These are phyloP conservation scores for Pichia sp. DNA, from an alignment of 1,139 yeast genomes.

Conservation along the genomic window DNA sequence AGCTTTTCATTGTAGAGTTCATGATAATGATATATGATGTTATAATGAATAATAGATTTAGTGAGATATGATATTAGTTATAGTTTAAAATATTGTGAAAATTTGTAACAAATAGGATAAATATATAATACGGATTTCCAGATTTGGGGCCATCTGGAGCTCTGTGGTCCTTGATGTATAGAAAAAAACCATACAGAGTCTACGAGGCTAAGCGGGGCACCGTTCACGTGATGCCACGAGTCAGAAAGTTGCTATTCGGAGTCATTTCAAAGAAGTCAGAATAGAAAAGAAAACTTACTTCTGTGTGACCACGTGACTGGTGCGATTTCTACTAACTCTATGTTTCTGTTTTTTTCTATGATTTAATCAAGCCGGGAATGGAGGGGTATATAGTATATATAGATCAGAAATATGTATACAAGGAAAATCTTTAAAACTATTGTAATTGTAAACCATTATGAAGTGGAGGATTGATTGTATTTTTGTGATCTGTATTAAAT, in stretches of 20 bases:
- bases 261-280: not conserved
- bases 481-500: not conserved
- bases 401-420: not conserved
- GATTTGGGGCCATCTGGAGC: too few relatives aligned
- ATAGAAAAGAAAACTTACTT: too few relatives aligned
- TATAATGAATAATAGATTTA: not conserved
- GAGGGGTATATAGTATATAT: not conserved
- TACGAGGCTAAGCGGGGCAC: too few relatives aligned
- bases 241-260: not conserved
- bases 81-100: too few relatives aligned
- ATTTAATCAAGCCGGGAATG: not conserved
- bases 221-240: not conserved
- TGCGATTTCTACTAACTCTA: too few relatives aligned
- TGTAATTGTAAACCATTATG: conserved; percentile 9
- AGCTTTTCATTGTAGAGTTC: not conserved
- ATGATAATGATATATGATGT: not conserved
- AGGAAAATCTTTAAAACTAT: not conserved
- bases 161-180: too few relatives aligned
- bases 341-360: too few relatives aligned
- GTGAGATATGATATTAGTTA: too few relatives aligned
- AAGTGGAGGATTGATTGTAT: conserved; percentile 6
- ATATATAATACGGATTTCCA: too few relatives aligned
- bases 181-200: too few relatives aligned
- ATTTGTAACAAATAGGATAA: too few relatives aligned
- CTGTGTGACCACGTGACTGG: too few relatives aligned